Evolutionary conservation across 305 asterid species (phyloP).

Genomic region (Solanum aculeatissimum): DNA sequence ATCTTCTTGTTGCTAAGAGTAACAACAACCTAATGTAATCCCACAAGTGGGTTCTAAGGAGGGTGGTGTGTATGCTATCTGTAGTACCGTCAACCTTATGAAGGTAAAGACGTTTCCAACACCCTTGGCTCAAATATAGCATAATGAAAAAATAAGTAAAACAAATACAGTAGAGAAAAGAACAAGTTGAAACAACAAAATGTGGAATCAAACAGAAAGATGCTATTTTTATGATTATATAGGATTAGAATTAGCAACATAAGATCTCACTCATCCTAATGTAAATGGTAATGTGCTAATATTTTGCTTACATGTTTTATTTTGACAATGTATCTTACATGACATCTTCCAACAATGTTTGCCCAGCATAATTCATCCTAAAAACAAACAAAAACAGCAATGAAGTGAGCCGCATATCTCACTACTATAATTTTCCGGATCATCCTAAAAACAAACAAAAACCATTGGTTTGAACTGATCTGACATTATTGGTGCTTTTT

Average conservation of each 20-base stretch:
- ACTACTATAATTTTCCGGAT: background rate
- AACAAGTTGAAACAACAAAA: background rate
- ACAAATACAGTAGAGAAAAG: background rate
- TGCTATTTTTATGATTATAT: background rate
- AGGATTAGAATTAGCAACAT: background rate
- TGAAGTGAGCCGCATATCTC: background rate
- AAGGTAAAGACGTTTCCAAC: background rate
- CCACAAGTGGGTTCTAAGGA: background rate
- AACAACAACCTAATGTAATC: background rate
- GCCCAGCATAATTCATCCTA: background rate
- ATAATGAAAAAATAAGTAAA: background rate
- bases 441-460: background rate
- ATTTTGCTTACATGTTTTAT: background rate
- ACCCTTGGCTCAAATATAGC: background rate
- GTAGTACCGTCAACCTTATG: background rate
- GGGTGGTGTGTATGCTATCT: background rate
- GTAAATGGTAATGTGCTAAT: background rate
- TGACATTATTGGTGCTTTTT: background rate
- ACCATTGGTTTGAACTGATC: background rate
- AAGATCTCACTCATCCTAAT: background rate
- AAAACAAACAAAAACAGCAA: background rate
- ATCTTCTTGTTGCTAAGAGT: background rate
- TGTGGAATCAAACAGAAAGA: background rate
- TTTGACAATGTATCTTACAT: background rate
- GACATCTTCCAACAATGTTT: background rate